These are phyloP conservation scores for Candida pseudofarinosa DNA, from an alignment of 805 yeast species.

Conservation along the genomic window DNA sequence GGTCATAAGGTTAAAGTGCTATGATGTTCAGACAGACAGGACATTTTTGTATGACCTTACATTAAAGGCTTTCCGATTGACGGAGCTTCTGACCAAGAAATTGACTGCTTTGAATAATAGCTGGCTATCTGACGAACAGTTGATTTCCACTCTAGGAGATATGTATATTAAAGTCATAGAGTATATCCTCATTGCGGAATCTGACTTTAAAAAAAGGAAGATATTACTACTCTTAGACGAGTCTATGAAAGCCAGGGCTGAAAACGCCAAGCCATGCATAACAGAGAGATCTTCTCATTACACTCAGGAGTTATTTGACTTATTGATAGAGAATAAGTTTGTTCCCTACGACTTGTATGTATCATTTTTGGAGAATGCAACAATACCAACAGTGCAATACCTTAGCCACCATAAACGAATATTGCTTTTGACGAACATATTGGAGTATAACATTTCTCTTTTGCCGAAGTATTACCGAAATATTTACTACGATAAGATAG, in stretches of 20 bases:
- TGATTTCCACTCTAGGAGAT: constrained; percentile 21
- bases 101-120: constrained; percentile 9
- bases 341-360: constrained; percentile 6
- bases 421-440: constrained; percentile 13
- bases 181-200: constrained; percentile 25
- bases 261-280: neutral
- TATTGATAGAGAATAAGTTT: neutral
- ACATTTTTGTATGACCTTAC: constrained; percentile 16
- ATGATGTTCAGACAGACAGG: constrained; percentile 32
- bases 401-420: constrained; percentile 1
- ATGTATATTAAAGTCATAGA: constrained; percentile 27
- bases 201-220: constrained; percentile 30
- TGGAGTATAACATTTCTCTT: constrained; percentile 29
- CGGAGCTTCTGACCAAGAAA: constrained; percentile 25
- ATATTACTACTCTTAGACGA: constrained; percentile 16
- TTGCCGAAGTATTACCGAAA: constrained; percentile 27
- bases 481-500: constrained; percentile 18
- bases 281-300: neutral
- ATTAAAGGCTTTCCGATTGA: constrained; percentile 10
- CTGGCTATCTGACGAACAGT: constrained; percentile 7
- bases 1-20: constrained; percentile 21
- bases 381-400: constrained; percentile 1
- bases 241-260: neutral
- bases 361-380: constrained; percentile 9
- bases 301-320: neutral